Percentiles rank a stretch among this genome's conserved stretches.
phyloP scores from a whole-genome alignment of 2,329 filamentous ascomycete species.

The Ophiostoma ulmi region DNA sequence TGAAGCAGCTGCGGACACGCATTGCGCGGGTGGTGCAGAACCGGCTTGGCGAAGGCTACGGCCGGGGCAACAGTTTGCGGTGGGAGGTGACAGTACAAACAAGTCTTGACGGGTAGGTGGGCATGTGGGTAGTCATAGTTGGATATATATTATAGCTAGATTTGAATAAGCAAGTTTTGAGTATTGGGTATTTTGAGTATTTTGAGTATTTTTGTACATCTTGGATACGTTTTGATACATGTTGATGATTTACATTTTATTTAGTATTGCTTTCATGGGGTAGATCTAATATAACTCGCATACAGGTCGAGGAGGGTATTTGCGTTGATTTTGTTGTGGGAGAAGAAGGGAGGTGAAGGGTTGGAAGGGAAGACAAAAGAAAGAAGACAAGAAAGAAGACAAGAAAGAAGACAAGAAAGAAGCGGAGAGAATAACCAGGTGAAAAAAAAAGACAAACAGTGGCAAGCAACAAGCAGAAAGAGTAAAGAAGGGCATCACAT shows the following conservation, averaged over 20 bases:
- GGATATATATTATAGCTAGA: not conserved
- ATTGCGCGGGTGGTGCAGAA: constrained; percentile 77
- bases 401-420: not conserved
- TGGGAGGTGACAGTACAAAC: constrained; percentile 95
- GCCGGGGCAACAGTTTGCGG: constrained; percentile 67
- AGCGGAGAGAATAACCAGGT: constrained; percentile 13
- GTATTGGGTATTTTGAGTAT: not conserved
- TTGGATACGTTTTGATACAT: not conserved
- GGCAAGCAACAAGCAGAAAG: not conserved
- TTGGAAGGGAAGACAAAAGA: not conserved
- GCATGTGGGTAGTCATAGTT: not conserved
- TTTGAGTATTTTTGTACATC: not conserved
- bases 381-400: not conserved
- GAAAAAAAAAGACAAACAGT: not conserved
- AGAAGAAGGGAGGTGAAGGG: not conserved
- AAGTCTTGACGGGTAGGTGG: constrained; percentile 38
- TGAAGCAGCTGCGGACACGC: constrained; percentile 68
- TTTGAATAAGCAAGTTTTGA: not conserved
- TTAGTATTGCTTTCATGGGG: not conserved
- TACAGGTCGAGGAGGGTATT: constrained; percentile 12
- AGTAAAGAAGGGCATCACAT: constrained; percentile 8
- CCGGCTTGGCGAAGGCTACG: constrained; percentile 81
- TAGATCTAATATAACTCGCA: constrained; percentile 15
- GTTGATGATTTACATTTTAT: not conserved
- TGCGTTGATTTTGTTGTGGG: constrained; percentile 9